Conservation (phyloP, 495 filamentous ascomycete genomes). For the Aspergillus coremiiformis region DNA sequence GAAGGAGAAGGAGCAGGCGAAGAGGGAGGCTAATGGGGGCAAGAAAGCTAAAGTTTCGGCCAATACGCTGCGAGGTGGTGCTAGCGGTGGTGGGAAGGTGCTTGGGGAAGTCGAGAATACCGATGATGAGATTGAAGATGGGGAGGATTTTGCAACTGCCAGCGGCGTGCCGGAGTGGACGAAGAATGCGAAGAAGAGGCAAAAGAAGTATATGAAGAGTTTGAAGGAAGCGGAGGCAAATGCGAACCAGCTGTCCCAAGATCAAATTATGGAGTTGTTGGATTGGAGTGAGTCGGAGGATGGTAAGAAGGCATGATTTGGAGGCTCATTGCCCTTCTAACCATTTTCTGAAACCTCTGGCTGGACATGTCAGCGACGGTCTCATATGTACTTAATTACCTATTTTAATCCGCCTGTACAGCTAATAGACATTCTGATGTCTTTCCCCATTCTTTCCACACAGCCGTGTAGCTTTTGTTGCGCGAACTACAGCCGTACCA, state of each 20-base stretch:
- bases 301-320: conserved; percentile 18
- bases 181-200: conserved; percentile 51
- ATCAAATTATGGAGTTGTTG: conserved; percentile 61
- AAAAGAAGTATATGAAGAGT: conserved; percentile 51
- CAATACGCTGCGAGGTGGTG: conserved; percentile 52
- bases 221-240: conserved; percentile 42
- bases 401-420: not conserved
- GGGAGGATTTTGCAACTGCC: conserved; percentile 44
- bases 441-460: not conserved
- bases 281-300: conserved; percentile 45
- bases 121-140: conserved; percentile 54
- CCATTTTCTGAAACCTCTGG: not conserved
- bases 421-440: not conserved
- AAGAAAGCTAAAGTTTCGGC: conserved; percentile 57
- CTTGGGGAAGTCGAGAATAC: conserved; percentile 37
- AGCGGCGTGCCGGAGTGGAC: conserved; percentile 45
- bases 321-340: not conserved
- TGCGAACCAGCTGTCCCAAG: conserved; percentile 40
- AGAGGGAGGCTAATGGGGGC: conserved; percentile 28
- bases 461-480: too few relatives aligned
- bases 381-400: not conserved
- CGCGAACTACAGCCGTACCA: too few relatives aligned
- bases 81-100: conserved; percentile 34
- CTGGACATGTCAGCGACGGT: not conserved
- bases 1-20: conserved; percentile 40